A percentile compares a stretch with the other conserved stretches of the same genome.
phyloP scores from a whole-genome alignment of 2,329 filamentous ascomycete genomes.

The Cordyceps tenuipes region DNA sequence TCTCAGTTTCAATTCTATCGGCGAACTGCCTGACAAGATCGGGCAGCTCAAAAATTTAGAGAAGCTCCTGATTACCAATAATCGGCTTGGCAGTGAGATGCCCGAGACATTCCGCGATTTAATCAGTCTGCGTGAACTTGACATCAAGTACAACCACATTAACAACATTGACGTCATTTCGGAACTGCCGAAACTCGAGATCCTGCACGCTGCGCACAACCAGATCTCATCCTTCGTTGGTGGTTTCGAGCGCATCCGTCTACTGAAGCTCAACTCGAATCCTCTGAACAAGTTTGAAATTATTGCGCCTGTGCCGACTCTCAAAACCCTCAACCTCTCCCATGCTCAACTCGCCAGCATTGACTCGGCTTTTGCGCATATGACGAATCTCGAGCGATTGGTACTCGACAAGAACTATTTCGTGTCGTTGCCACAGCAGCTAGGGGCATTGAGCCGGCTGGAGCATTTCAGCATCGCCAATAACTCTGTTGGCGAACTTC shows the following conservation, averaged over 20 bases:
- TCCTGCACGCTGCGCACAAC: conserved; percentile 87
- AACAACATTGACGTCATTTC: conserved; percentile 82
- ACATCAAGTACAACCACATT: conserved; percentile 88
- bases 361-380: conserved; percentile 79
- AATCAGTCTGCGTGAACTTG: conserved; percentile 74
- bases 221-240: conserved; percentile 83
- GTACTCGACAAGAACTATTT: conserved; percentile 95
- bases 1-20: conserved; percentile 91
- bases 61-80: conserved; percentile 91
- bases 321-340: conserved; percentile 82
- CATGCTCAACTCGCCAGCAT: conserved; percentile 87
- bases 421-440: conserved; percentile 75
- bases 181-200: conserved; percentile 76
- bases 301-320: conserved; percentile 62
- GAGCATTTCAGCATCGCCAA: conserved; percentile 92
- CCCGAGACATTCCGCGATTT: conserved; percentile 66
- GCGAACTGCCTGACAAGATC: conserved; percentile 66
- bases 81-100: conserved; percentile 69
- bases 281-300: conserved; percentile 92
- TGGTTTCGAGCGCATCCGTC: conserved; percentile 75
- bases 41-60: conserved; percentile 73
- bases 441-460: conserved; percentile 73
- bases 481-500: conserved; percentile 78
- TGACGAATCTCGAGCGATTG: conserved; percentile 79
- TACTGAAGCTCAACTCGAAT: conserved; percentile 86